Evolutionary conservation across 1,284 basidiomycete species (phyloP).

Genomic region (Tranzscheliella williamsii): DNA sequence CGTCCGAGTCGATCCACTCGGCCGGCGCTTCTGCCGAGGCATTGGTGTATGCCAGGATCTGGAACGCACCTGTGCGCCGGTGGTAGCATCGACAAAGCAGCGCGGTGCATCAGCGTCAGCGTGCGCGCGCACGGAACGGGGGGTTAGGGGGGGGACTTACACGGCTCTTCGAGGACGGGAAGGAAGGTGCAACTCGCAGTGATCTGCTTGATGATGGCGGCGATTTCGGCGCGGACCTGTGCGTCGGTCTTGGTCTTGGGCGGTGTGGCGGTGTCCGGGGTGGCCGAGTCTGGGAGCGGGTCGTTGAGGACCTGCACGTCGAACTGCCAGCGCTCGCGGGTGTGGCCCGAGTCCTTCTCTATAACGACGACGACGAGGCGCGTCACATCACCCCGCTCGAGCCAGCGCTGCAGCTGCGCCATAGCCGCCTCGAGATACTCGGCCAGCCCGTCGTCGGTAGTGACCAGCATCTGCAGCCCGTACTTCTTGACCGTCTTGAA

Average conservation of each 20-base stretch:
- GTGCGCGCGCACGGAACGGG: too few relatives aligned
- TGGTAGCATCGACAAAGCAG: neutral
- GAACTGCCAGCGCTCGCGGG: slow-evolving; percentile 97
- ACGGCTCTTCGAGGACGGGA: slow-evolving; percentile 90
- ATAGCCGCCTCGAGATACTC: slow-evolving; percentile 91
- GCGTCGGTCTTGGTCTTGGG: slow-evolving; percentile 69
- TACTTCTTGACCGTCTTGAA: slow-evolving; percentile 83
- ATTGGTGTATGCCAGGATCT: slow-evolving; percentile 84
- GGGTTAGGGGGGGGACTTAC: slow-evolving; percentile 66
- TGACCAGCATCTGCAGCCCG: slow-evolving; percentile 90
- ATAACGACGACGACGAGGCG: slow-evolving; percentile 95
- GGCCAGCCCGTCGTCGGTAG: slow-evolving; percentile 86
- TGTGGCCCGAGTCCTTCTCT: slow-evolving; percentile 85
- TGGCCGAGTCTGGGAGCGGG: neutral
- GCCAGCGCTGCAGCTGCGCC: slow-evolving; percentile 75
- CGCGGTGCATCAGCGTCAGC: neutral
- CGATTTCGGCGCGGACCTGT: slow-evolving; percentile 95
- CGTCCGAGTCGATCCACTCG: slow-evolving; percentile 92
- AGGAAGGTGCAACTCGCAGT: slow-evolving; percentile 94
- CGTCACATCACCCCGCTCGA: slow-evolving; percentile 83
- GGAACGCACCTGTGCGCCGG: slow-evolving; percentile 70
- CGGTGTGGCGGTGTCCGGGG: neutral
- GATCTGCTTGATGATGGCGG: slow-evolving; percentile 97
- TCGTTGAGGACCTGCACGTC: slow-evolving; percentile 76
- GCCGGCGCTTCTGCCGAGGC: slow-evolving; percentile 76